Evolutionary conservation across 306 rosid genomes (phyloP).

Genomic region (Canavalia ensiformis): DNA sequence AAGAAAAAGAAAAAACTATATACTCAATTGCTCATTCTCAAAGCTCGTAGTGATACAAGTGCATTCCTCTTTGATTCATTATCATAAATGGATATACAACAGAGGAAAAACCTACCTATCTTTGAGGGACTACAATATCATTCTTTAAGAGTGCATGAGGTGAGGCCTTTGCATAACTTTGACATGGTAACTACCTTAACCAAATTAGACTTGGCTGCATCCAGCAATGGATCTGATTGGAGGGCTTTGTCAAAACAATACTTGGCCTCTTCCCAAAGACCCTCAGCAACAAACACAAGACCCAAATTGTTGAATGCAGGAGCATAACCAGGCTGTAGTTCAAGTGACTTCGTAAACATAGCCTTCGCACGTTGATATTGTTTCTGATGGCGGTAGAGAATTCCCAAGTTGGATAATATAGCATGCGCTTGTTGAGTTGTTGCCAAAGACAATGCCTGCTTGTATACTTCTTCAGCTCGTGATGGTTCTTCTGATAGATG

Average conservation of each 20-base stretch:
- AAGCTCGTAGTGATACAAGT: conserved; percentile 32
- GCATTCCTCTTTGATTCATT: conserved; percentile 37
- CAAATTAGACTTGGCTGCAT: conserved; percentile 89
- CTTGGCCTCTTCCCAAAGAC: conserved; percentile 90
- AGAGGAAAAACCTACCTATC: conserved; percentile 25
- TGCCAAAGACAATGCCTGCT: conserved; percentile 77
- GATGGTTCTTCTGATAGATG: conserved; percentile 79
- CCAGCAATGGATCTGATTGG: conserved; percentile 80
- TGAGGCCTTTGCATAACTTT: conserved; percentile 58
- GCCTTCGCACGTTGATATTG: conserved; percentile 90
- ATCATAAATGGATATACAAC: conserved; percentile 31
- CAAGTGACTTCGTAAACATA: conserved; percentile 89
- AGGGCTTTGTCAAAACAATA: conserved; percentile 88
- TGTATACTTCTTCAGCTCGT: conserved; percentile 83
- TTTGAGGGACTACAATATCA: conserved; percentile 39
- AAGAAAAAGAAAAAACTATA: conserved; percentile 29
- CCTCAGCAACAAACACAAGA: conserved; percentile 92
- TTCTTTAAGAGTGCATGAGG: conserved; percentile 55
- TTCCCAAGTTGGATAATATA: conserved; percentile 86
- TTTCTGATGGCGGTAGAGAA: conserved; percentile 86
- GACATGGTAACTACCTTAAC: conserved; percentile 72
- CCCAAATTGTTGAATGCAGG: conserved; percentile 94
- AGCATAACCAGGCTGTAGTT: conserved; percentile 89
- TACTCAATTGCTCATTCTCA: conserved; percentile 42
- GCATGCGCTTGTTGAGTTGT: conserved; percentile 72